phyloP scores from a whole-genome alignment of 2,329 filamentous ascomycete species.

The Microcyclosporella mali region DNA sequence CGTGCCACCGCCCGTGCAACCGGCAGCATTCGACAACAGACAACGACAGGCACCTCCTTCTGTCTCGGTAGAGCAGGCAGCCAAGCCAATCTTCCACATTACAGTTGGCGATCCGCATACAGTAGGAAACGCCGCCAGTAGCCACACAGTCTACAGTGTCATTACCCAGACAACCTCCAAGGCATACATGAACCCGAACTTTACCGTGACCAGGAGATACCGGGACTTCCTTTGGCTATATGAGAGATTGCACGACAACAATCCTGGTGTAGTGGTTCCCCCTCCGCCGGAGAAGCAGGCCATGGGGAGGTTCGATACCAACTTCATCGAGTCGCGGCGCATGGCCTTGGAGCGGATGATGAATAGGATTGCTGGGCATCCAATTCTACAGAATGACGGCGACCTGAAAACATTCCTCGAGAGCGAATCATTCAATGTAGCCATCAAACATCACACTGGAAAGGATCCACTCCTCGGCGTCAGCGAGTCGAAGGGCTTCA shows the following conservation, averaged over 20 bases:
- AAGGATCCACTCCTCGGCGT: slow-evolving; percentile 69
- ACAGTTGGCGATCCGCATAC: slow-evolving; percentile 94
- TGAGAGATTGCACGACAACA: slow-evolving; percentile 87
- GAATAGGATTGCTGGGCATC: slow-evolving; percentile 88
- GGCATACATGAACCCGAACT: slow-evolving; percentile 86
- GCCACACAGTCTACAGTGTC: slow-evolving; percentile 96
- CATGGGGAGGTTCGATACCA: slow-evolving; percentile 88
- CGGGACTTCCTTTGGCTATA: slow-evolving; percentile 98
- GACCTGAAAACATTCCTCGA: slow-evolving; percentile 96
- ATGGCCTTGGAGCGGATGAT: slow-evolving; percentile 95
- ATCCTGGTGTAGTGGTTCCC: slow-evolving; percentile 88
- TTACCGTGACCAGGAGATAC: slow-evolving; percentile 88
- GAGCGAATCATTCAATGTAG: slow-evolving; percentile 90
- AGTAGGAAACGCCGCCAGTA: slow-evolving; percentile 92
- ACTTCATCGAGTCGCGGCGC: slow-evolving; percentile 89
- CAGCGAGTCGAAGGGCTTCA: slow-evolving; percentile 84
- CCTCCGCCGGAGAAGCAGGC: slow-evolving; percentile 97
- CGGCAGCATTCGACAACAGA: slow-evolving; percentile 39
- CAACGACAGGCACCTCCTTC: slow-evolving; percentile 61
- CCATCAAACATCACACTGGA: slow-evolving; percentile 89
- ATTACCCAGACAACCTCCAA: slow-evolving; percentile 94
- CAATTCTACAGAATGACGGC: slow-evolving; percentile 82
- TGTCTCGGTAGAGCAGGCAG: slow-evolving; percentile 84
- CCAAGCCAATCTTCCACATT: slow-evolving; percentile 86
- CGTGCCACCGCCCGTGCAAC: slow-evolving; percentile 58